phyloP scores from a whole-genome alignment of 768 basidiomycete genomes.

The Leccinum barrowsii region DNA sequence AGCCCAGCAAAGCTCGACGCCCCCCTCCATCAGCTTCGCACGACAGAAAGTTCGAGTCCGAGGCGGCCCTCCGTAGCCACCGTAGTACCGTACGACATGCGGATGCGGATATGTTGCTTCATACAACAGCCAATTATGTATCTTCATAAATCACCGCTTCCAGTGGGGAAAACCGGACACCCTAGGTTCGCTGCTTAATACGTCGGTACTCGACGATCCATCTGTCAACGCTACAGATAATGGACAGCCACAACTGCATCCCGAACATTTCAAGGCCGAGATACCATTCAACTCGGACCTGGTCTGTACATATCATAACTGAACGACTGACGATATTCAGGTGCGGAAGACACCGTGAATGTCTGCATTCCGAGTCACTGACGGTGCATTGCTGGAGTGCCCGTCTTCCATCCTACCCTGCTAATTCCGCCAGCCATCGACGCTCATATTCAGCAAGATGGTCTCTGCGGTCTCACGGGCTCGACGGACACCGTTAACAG shows the following conservation, averaged over 20 bases:
- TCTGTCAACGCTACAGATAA: constrained; percentile 18
- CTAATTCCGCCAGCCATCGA: constrained; percentile 45
- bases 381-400: constrained; percentile 56
- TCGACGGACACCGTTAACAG: constrained; percentile 49
- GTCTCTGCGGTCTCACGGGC: constrained; percentile 82
- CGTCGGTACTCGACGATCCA: constrained; percentile 44
- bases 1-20: not conserved
- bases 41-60: not conserved
- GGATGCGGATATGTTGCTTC: no score
- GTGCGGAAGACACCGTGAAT: constrained; percentile 33
- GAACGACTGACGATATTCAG: constrained; percentile 90
- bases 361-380: not conserved
- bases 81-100: not conserved
- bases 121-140: constrained; percentile 52
- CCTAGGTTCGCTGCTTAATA: constrained; percentile 47
- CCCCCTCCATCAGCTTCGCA: not conserved
- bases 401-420: constrained; percentile 62
- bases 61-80: not conserved
- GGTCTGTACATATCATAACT: constrained; percentile 58
- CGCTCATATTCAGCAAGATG: constrained; percentile 65
- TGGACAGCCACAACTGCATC: not conserved
- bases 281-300: constrained; percentile 46
- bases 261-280: constrained; percentile 61
- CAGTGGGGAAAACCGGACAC: constrained; percentile 74
- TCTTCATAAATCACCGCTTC: constrained; percentile 58